Percentiles rank a stretch among this genome's conserved stretches.
phyloP scores from a whole-genome alignment of 1,284 basidiomycete genomes.

The Xerocomus cyaneibrunnescens region DNA sequence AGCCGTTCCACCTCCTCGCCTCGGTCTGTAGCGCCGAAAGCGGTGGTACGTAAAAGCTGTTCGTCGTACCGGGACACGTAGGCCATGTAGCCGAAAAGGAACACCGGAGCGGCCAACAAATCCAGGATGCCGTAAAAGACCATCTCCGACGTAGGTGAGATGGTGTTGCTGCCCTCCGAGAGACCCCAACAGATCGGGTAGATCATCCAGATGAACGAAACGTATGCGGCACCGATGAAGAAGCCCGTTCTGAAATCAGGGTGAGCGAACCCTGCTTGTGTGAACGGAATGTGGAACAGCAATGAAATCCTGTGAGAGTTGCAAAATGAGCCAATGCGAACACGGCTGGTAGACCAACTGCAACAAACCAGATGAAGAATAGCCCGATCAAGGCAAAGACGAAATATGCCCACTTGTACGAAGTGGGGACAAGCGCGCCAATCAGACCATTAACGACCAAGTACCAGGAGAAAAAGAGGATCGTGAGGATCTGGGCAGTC shows the following conservation, averaged over 20 bases:
- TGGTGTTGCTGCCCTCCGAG: constrained; percentile 48
- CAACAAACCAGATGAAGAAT: constrained; percentile 48
- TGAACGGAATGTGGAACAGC: constrained; percentile 20
- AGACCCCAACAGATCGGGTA: constrained; percentile 52
- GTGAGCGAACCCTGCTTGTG: background rate
- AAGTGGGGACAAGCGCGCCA: constrained; percentile 45
- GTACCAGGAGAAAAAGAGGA: constrained; percentile 53
- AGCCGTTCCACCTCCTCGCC: constrained; percentile 1
- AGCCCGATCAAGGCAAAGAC: constrained; percentile 45
- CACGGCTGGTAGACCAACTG: constrained; percentile 16
- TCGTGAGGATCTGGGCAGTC: constrained; percentile 50
- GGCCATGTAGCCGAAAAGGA: constrained; percentile 38
- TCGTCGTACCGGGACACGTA: constrained; percentile 32
- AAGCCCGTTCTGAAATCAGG: constrained; percentile 29
- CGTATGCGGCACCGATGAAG: constrained; percentile 40
- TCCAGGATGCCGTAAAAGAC: constrained; percentile 64
- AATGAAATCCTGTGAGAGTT: constrained; percentile 30
- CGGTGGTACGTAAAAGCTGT: constrained; percentile 23
- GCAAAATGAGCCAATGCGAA: background rate
- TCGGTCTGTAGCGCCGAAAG: constrained; percentile 11
- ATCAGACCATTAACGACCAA: constrained; percentile 53
- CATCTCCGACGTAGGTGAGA: constrained; percentile 45
- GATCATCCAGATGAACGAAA: constrained; percentile 51
- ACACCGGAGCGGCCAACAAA: constrained; percentile 52
- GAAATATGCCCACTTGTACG: constrained; percentile 52